These are phyloP conservation scores for Oryza punctata DNA, from an alignment of 176 grass and related monocot species.

Conservation along the genomic window DNA sequence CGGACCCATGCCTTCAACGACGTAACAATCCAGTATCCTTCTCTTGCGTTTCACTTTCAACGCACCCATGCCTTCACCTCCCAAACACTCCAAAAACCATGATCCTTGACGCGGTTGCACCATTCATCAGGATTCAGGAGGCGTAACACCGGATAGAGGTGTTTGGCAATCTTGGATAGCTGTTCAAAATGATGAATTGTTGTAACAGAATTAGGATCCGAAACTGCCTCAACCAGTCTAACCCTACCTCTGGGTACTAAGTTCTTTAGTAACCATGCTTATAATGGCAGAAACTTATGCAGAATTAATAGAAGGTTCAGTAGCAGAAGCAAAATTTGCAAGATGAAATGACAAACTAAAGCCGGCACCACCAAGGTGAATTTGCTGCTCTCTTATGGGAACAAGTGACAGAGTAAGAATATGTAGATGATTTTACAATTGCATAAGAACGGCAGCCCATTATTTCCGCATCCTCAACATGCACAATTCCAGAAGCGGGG, in stretches of 20 bases:
- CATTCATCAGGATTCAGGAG: not conserved
- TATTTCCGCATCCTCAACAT: conserved; percentile 32
- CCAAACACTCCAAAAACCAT: no score
- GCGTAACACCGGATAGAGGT: not conserved
- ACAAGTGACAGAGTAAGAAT: not conserved
- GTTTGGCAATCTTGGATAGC: not conserved
- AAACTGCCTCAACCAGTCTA: not conserved
- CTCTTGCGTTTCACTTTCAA: no score
- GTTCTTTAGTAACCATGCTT: not conserved
- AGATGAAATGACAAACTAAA: not conserved
- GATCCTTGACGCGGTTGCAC: not conserved
- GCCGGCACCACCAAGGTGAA: not conserved
- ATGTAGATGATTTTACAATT: conserved; percentile 1
- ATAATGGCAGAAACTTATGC: not conserved
- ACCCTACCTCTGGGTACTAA: not conserved
- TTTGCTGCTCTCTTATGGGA: not conserved
- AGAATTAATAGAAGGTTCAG: not conserved
- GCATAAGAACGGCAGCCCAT: conserved; percentile 10
- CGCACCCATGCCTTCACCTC: no score
- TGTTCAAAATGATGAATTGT: not conserved
- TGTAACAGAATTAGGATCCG: not conserved
- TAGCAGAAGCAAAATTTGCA: not conserved
- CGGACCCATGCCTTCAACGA: no score
- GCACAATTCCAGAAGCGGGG: conserved; percentile 19
- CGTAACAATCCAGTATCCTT: no score